A percentile compares a stretch with the other conserved stretches of the same genome.
Conservation (phyloP, 768 basidiomycete species). For the Lepiota brunneoincarnata region DNA sequence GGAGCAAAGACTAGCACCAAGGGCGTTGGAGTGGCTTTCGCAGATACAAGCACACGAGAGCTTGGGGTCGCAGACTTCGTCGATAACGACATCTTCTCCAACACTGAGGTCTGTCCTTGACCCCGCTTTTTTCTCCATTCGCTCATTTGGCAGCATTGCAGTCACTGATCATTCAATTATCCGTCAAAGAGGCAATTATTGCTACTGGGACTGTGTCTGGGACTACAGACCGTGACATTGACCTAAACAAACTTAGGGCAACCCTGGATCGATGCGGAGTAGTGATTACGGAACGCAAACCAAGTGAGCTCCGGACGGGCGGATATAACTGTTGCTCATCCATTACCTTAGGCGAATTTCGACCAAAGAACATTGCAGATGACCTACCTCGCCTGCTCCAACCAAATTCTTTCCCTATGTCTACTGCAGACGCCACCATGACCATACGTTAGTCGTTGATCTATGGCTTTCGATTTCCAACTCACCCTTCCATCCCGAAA, state of each 20-base stretch:
- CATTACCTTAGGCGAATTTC: constrained; percentile 70
- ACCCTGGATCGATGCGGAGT: constrained; percentile 90
- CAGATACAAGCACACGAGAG: constrained; percentile 82
- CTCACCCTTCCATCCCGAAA: constrained; percentile 24
- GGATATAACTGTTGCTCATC: background rate
- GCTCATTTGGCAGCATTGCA: constrained; percentile 24
- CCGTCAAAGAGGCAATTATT: constrained; percentile 94
- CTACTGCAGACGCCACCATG: constrained; percentile 48
- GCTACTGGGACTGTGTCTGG: constrained; percentile 71
- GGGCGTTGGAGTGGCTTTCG: constrained; percentile 85
- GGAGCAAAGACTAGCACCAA: constrained; percentile 60
- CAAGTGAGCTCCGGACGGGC: constrained; percentile 49
- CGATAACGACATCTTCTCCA: constrained; percentile 95
- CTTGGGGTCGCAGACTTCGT: constrained; percentile 90
- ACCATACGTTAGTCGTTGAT: constrained; percentile 47
- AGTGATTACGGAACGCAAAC: constrained; percentile 86
- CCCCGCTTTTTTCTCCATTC: background rate
- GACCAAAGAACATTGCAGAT: constrained; percentile 72
- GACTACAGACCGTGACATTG: constrained; percentile 79
- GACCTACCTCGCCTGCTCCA: constrained; percentile 74
- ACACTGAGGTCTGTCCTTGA: constrained; percentile 71
- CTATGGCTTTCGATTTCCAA: background rate
- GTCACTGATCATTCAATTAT: constrained; percentile 94
- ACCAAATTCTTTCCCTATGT: constrained; percentile 31
- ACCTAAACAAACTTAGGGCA: constrained; percentile 81